Conservation (phyloP, 192 early-diverging fungal genomes). For the Piromyces finnis region DNA sequence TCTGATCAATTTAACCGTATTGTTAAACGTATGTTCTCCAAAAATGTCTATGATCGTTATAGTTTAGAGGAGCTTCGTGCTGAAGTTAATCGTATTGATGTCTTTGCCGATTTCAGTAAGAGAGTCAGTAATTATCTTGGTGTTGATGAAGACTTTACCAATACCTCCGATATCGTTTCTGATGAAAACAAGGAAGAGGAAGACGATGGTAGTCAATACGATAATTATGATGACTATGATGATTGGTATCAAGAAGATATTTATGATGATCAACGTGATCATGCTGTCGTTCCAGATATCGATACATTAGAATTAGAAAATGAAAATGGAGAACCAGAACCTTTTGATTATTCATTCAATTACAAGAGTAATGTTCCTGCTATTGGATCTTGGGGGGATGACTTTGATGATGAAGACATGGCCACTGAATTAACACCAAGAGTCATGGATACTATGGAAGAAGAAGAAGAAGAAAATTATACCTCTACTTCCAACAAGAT, state of each 20-base stretch:
- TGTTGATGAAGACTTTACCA: background rate
- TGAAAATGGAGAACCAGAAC: background rate
- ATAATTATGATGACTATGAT: background rate
- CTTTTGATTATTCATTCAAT: background rate
- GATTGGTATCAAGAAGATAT: background rate
- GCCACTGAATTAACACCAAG: background rate
- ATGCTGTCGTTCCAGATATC: background rate
- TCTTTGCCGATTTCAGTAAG: background rate
- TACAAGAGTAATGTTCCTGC: background rate
- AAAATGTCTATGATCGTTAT: background rate
- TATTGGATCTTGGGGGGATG: background rate
- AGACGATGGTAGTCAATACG: background rate
- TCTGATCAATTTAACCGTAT: background rate
- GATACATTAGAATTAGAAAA: background rate
- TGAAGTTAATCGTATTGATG: background rate
- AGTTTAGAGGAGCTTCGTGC: background rate
- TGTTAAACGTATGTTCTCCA: background rate
- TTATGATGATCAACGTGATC: background rate
- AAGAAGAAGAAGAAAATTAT: background rate
- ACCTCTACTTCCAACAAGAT: background rate
- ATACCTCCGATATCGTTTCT: background rate
- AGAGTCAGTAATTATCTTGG: background rate
- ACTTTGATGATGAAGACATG: background rate
- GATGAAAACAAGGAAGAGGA: background rate
- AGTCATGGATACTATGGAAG: background rate